Conservation (phyloP, 345 rosid genomes). For the Mallotus nudiflorus region DNA sequence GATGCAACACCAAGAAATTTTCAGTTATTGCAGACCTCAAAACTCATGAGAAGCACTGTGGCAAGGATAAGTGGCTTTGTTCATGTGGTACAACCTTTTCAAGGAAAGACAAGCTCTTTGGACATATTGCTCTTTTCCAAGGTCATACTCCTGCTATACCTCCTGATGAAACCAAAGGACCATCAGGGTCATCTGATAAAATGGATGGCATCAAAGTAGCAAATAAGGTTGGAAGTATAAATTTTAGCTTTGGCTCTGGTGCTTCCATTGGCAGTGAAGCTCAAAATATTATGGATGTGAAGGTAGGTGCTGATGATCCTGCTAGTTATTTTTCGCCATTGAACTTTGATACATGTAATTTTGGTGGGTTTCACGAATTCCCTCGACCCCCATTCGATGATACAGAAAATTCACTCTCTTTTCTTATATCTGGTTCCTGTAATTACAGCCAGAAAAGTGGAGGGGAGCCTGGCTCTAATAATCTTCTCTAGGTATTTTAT, state of each 20-base stretch:
- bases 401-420: slow-evolving; percentile 70
- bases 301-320: slow-evolving; percentile 53
- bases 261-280: slow-evolving; percentile 31
- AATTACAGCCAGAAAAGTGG: slow-evolving; percentile 56
- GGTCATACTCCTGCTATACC: slow-evolving; percentile 97
- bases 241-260: slow-evolving; percentile 38
- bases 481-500: slow-evolving; percentile 21
- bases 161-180: slow-evolving; percentile 59
- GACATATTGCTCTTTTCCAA: slow-evolving; percentile 92
- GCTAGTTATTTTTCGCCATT: slow-evolving; percentile 60
- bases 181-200: slow-evolving; percentile 39
- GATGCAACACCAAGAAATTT: slow-evolving; percentile 94
- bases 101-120: slow-evolving; percentile 96
- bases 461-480: slow-evolving; percentile 44
- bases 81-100: slow-evolving; percentile 97
- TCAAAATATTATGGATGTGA: slow-evolving; percentile 48
- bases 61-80: slow-evolving; percentile 96
- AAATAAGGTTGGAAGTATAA: slow-evolving; percentile 38
- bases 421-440: slow-evolving; percentile 66
- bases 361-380: slow-evolving; percentile 85
- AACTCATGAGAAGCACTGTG: slow-evolving; percentile 99
- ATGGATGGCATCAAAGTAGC: slow-evolving; percentile 41
- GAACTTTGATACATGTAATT: slow-evolving; percentile 69
- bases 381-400: slow-evolving; percentile 76
- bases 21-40: slow-evolving; percentile 94